Conservation (phyloP, 305 asterid genomes). For the Lippia alba region DNA sequence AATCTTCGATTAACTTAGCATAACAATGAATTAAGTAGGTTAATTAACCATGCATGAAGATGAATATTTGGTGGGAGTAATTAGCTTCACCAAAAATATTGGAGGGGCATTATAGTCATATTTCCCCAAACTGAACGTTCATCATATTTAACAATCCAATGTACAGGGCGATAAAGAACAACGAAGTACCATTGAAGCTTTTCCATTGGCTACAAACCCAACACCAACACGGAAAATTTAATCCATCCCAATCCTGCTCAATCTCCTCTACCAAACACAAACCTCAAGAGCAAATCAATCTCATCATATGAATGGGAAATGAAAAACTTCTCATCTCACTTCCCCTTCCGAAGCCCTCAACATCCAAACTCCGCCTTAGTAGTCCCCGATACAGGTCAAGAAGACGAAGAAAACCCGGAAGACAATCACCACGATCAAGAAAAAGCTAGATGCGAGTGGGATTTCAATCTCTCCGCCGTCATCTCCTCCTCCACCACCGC, state of each 20-base stretch:
- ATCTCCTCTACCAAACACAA: slow-evolving; percentile 25
- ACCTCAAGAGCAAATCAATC: slow-evolving; percentile 27
- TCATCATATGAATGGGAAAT: slow-evolving; percentile 58
- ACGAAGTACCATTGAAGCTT: slow-evolving; percentile 1
- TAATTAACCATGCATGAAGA: too few species aligned
- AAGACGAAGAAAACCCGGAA: slow-evolving; percentile 5
- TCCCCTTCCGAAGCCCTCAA: background rate
- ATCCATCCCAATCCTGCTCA: slow-evolving; percentile 10
- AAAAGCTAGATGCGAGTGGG: slow-evolving; percentile 70
- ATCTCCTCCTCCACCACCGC: slow-evolving; percentile 48
- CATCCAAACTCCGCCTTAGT: background rate
- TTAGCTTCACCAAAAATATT: background rate
- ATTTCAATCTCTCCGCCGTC: slow-evolving; percentile 69
- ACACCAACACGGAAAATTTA: background rate
- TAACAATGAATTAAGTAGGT: too few species aligned
- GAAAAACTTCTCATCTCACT: slow-evolving; percentile 50
- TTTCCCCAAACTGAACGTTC: background rate
- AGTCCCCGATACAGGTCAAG: slow-evolving; percentile 27
- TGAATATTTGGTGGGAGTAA: too few species aligned
- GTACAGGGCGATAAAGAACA: background rate
- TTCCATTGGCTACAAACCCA: slow-evolving; percentile 26
- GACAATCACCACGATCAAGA: background rate
- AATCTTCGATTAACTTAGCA: too few species aligned
- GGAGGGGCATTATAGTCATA: background rate
- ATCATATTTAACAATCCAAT: background rate